Base-by-base conservation (phyloP, 2,329 filamentous ascomycete species). In the Penicillium sp. region DNA sequence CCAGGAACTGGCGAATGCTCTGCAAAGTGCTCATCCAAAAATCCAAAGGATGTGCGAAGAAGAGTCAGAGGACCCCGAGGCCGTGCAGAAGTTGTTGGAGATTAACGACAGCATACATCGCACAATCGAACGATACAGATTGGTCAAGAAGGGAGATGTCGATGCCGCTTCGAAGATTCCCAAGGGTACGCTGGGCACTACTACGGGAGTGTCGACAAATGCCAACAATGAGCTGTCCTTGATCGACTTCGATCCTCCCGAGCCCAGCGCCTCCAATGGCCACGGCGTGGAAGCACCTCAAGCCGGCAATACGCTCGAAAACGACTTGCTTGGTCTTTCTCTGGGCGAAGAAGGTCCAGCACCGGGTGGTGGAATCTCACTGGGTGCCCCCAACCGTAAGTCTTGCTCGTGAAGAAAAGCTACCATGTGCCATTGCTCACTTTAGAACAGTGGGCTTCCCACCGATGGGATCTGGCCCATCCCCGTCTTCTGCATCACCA, bases 31-130 rank as follows among this genome's bases (percentile, higher is more conserved):
- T 2, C 92, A 98, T 56, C 92, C 92, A 6, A 98, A 98, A 70
- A 96, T 98, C 49, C 90, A 96, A 62, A 95, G 87, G 68, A 98
- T 98, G 90, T 96, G 90, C 58, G 90, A 96, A 65, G 92, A 98
- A 65, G 92, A 98, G 60, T 95, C 89, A 8, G 90, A 96, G 45
- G 92, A 98, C 58, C 82, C 88, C 45, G 92, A 95, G 68, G 92
- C 92, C 4, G 92, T 98, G 4, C 85, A 88, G 29, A 95, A 95
- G 66, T 73, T 98, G 8, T 76, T 98, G 39, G 88, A 96, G 61
- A 96, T 98, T 59, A 98, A 98, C 61, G 92, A 98, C 65, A 95
- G 89, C 67, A 98, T 98, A 76, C 86, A 96, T 61, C 80, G 90
- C 46, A 98, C 92, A 1, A 86, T 96, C 39, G 87, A 96, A 67